Conservation (phyloP, 2,329 filamentous ascomycete species). For the Plenodomus biglobosus region DNA sequence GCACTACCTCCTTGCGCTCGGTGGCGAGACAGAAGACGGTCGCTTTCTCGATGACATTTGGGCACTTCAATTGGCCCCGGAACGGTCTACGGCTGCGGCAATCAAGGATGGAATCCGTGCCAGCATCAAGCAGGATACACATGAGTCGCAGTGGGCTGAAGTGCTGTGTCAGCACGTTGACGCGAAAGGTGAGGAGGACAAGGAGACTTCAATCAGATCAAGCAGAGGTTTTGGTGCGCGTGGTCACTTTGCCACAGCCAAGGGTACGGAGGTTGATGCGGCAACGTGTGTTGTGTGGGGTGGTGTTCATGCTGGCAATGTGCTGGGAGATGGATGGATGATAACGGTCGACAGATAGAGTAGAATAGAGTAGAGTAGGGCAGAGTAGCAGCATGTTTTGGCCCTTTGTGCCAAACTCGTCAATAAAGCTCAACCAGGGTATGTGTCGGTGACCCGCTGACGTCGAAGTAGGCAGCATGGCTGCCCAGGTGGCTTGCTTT, state of each 20-base stretch:
- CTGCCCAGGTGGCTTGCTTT: too few relatives aligned
- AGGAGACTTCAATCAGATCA: constrained; percentile 42
- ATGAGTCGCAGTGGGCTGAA: constrained; percentile 54
- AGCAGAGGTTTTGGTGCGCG: constrained; percentile 47
- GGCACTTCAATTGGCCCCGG: constrained; percentile 56
- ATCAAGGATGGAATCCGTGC: constrained; percentile 55
- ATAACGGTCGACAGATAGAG: constrained; percentile 46
- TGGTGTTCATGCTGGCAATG: constrained; percentile 50
- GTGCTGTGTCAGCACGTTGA: constrained; percentile 51
- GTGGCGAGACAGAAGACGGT: constrained; percentile 45
- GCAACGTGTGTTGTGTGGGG: constrained; percentile 57
- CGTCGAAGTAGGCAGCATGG: too few relatives aligned
- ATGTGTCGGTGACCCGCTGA: too few relatives aligned
- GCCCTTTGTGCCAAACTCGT: too few relatives aligned
- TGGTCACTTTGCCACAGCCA: constrained; percentile 43
- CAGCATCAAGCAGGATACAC: constrained; percentile 50
- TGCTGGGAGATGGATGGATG: constrained; percentile 47
- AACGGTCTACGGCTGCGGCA: constrained; percentile 50
- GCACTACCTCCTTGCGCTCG: constrained; percentile 55
- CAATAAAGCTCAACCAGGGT: too few relatives aligned
- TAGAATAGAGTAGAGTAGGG: too few relatives aligned
- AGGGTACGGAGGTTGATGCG: constrained; percentile 50
- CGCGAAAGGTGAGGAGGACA: constrained; percentile 49
- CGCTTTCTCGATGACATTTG: constrained; percentile 51
- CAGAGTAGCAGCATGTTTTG: too few relatives aligned